Percentiles rank a stretch among this genome's conserved stretches.
Evolutionary conservation across 345 rosid genomes (phyloP).

Genomic region (Acer negundo): DNA sequence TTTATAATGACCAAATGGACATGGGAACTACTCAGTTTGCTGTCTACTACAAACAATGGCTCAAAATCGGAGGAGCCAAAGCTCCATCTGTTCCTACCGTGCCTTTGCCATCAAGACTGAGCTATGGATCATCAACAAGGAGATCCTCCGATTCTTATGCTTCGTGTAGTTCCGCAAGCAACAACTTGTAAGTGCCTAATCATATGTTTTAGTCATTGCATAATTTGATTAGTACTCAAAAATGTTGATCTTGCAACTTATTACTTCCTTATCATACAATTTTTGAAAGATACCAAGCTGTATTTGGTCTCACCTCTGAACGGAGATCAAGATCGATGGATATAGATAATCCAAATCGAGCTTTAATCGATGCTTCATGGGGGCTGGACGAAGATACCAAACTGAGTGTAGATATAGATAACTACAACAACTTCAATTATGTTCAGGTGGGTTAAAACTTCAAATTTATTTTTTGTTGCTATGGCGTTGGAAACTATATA

Average conservation of each 20-base stretch:
- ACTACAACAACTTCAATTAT: constrained; percentile 34
- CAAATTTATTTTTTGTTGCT: not conserved
- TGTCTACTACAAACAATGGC: constrained; percentile 56
- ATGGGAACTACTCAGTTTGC: constrained; percentile 55
- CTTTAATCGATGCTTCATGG: constrained; percentile 26
- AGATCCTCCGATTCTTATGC: constrained; percentile 49
- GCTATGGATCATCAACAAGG: constrained; percentile 42
- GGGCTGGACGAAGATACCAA: constrained; percentile 22
- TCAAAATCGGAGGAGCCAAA: constrained; percentile 53
- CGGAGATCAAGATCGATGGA: constrained; percentile 34
- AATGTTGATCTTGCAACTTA: not conserved
- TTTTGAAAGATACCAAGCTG: constrained; percentile 44
- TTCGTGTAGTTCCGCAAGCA: constrained; percentile 38
- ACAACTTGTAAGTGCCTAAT: constrained; percentile 43
- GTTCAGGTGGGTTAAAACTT: constrained; percentile 33
- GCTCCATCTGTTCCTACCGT: constrained; percentile 51
- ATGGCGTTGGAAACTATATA: constrained; percentile 8
- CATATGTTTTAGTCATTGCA: not conserved
- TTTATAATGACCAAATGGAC: constrained; percentile 49
- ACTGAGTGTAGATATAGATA: constrained; percentile 22
- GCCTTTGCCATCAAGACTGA: constrained; percentile 45
- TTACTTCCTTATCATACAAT: constrained; percentile 4
- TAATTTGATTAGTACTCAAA: not conserved
- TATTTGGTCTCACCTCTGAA: constrained; percentile 40
- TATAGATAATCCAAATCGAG: constrained; percentile 21